Evolutionary conservation across 1,284 basidiomycete species (phyloP).

Genomic region (Sporisorium sorghi): DNA sequence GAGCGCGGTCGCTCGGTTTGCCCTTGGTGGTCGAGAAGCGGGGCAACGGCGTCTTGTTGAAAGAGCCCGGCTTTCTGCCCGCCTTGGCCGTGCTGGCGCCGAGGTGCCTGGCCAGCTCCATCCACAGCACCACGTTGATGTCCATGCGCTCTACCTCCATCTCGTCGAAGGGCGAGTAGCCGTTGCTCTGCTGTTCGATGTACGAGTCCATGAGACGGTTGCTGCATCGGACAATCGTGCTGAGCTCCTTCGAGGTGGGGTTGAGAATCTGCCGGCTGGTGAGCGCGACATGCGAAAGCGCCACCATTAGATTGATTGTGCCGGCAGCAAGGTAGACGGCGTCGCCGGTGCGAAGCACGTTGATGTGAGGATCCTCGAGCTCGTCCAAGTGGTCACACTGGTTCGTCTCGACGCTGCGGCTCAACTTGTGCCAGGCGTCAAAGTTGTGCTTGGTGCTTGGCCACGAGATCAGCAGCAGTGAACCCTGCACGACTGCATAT

Average conservation of each 20-base stretch:
- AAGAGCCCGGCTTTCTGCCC: neutral
- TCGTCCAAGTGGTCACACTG: constrained; percentile 19
- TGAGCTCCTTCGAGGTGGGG: constrained; percentile 13
- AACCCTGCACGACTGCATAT: constrained; percentile 30
- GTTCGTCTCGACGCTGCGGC: neutral
- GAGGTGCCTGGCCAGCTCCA: neutral
- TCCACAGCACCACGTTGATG: constrained; percentile 12
- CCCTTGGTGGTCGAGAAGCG: neutral
- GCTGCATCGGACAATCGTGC: constrained; percentile 10
- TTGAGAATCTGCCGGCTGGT: constrained; percentile 35
- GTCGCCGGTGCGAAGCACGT: constrained; percentile 33
- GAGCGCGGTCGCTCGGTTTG: neutral
- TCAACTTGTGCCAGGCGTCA: constrained; percentile 16
- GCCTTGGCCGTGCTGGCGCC: neutral
- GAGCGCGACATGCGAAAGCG: constrained; percentile 28
- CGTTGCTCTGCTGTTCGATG: constrained; percentile 16
- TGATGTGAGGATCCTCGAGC: constrained; percentile 22
- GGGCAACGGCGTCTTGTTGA: neutral
- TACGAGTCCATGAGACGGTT: constrained; percentile 21
- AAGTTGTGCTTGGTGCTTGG: constrained; percentile 26
- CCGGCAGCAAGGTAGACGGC: constrained; percentile 28
- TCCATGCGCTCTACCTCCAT: constrained; percentile 24
- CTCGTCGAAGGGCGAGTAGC: constrained; percentile 32
- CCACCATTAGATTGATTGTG: constrained; percentile 21
- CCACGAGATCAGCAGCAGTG: constrained; percentile 34